Percentiles rank a stretch among this genome's conserved stretches.
phyloP scores from a whole-genome alignment of 805 yeast species.

The Jamesozyma piceae region DNA sequence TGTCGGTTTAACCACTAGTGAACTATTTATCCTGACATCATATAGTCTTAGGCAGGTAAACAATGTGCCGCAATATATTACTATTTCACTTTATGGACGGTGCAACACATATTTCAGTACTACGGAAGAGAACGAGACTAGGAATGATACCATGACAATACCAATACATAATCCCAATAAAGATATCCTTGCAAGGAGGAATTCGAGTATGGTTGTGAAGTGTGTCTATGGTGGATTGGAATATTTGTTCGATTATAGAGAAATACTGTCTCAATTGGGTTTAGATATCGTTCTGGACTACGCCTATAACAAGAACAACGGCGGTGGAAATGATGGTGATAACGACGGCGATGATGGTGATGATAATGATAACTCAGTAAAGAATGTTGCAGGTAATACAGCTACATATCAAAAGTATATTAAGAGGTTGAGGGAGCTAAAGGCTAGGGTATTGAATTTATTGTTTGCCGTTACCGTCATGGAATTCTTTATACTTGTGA shows the following conservation, averaged over 20 bases:
- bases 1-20: conserved; percentile 27
- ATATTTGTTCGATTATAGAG: conserved; percentile 24
- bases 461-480: conserved; percentile 11
- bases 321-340: neutral
- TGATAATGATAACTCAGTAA: conserved; percentile 1
- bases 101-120: conserved; percentile 14
- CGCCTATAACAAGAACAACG: conserved; percentile 15
- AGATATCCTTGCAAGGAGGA: neutral
- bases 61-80: conserved; percentile 22
- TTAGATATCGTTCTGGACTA: conserved; percentile 24
- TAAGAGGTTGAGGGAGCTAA: conserved; percentile 5
- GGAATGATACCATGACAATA: neutral
- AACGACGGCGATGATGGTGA: neutral
- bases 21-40: conserved; percentile 19
- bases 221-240: conserved; percentile 14
- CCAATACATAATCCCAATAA: neutral
- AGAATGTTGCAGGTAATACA: neutral
- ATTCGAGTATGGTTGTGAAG: conserved; percentile 9
- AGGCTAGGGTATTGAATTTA: conserved; percentile 13
- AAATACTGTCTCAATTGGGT: conserved; percentile 17
- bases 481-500: conserved; percentile 7
- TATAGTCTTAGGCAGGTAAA: conserved; percentile 21
- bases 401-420: conserved; percentile 12
- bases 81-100: conserved; percentile 18
- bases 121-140: neutral